Conservation (phyloP, 768 basidiomycete species). For the Candolleomyces aberdarensis region DNA sequence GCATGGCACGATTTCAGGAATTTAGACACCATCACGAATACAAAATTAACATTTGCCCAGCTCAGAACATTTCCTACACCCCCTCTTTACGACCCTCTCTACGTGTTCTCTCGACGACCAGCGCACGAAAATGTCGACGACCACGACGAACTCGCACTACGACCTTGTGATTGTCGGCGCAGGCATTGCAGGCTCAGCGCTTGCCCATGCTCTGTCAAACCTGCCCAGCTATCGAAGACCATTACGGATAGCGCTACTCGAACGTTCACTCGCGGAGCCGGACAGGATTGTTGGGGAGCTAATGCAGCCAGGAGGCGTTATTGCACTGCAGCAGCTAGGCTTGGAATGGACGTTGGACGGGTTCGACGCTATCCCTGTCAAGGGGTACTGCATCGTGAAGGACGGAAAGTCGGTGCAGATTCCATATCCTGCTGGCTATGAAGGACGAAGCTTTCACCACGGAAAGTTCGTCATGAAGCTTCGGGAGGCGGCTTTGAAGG, state of each 20-base stretch:
- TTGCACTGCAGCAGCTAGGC: conserved; percentile 73
- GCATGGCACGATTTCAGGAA: conserved; percentile 6
- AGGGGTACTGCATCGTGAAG: conserved; percentile 84
- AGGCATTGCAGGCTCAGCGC: conserved; percentile 83
- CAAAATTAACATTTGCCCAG: neutral
- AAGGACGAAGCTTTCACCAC: conserved; percentile 92
- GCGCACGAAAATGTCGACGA: neutral
- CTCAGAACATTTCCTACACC: neutral
- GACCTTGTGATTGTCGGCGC: conserved; percentile 90
- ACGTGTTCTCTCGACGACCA: neutral
- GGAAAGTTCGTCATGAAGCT: conserved; percentile 84
- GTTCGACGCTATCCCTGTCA: conserved; percentile 81
- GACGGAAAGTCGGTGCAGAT: conserved; percentile 73
- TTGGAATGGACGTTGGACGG: conserved; percentile 72
- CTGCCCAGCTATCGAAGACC: conserved; percentile 46
- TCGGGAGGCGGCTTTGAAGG: conserved; percentile 58
- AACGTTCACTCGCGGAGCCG: conserved; percentile 88
- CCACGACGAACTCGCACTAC: conserved; percentile 35
- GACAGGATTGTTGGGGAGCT: conserved; percentile 98
- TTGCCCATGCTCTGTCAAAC: conserved; percentile 81
- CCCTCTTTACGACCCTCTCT: neutral
- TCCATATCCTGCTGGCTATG: conserved; percentile 72
- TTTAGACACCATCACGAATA: conserved; percentile 4
- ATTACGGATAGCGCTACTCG: conserved; percentile 79
- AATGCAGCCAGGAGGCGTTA: conserved; percentile 88